A percentile compares a stretch with the other conserved stretches of the same genome.
Conservation (phyloP, 2,329 filamentous ascomycete genomes). For the Xylaria sp. region DNA sequence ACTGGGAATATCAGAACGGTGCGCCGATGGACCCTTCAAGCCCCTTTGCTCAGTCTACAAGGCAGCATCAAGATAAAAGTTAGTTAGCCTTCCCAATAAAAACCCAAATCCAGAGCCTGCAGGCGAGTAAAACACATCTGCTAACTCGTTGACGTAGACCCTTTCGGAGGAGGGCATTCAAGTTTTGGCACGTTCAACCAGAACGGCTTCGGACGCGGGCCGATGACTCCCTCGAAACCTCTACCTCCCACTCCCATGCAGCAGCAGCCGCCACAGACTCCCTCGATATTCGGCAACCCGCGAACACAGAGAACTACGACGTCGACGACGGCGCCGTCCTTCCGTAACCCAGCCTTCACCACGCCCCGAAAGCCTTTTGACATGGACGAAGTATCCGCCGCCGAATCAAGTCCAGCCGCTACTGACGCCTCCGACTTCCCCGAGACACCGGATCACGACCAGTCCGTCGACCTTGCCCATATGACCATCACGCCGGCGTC, state of each 20-base stretch:
- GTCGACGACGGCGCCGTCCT: slow-evolving; percentile 56
- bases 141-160: slow-evolving; percentile 46
- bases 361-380: slow-evolving; percentile 70
- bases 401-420: slow-evolving; percentile 69
- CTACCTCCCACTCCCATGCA: slow-evolving; percentile 47
- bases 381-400: slow-evolving; percentile 65
- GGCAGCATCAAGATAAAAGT: slow-evolving; percentile 56
- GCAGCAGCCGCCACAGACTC: slow-evolving; percentile 42
- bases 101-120: slow-evolving; percentile 24
- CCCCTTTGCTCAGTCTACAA: slow-evolving; percentile 67
- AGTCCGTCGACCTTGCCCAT: slow-evolving; percentile 54
- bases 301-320: slow-evolving; percentile 55
- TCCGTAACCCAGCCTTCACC: slow-evolving; percentile 73
- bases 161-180: slow-evolving; percentile 52
- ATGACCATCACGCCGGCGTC: slow-evolving; percentile 63
- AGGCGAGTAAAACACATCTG: slow-evolving; percentile 1
- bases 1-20: slow-evolving; percentile 71
- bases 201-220: slow-evolving; percentile 44
- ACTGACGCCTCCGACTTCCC: slow-evolving; percentile 67
- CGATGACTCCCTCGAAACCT: slow-evolving; percentile 55
- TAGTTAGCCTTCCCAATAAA: slow-evolving; percentile 50
- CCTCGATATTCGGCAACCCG: slow-evolving; percentile 59
- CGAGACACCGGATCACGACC: slow-evolving; percentile 64
- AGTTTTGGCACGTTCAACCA: slow-evolving; percentile 52
- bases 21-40: slow-evolving; percentile 70